These are phyloP conservation scores for Pythium oligandrum DNA, from an alignment of 352 stramenopile genomes.

Conservation along the genomic window DNA sequence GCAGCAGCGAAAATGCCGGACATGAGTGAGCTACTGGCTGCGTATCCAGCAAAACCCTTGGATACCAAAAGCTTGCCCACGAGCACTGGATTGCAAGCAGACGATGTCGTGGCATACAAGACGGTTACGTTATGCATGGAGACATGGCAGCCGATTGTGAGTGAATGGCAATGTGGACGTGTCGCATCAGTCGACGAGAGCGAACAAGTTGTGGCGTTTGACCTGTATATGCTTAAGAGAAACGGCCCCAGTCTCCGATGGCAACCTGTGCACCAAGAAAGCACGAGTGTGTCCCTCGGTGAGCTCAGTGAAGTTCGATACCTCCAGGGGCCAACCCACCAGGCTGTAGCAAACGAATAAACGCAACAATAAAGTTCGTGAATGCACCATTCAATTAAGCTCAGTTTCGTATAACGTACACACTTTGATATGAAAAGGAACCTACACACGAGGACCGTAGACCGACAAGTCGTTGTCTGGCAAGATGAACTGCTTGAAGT, in stretches of 20 bases:
- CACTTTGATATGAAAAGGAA: not conserved
- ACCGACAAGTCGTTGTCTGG: constrained; percentile 69
- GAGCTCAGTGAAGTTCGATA: constrained; percentile 55
- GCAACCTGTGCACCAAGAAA: not conserved
- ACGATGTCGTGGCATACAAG: constrained; percentile 68
- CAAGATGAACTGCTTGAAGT: constrained; percentile 86
- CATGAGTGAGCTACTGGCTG: constrained; percentile 18
- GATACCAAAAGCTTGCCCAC: constrained; percentile 6
- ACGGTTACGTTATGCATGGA: constrained; percentile 70
- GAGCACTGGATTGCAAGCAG: constrained; percentile 20
- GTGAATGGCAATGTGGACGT: constrained; percentile 56
- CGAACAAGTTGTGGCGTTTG: constrained; percentile 2
- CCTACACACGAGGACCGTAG: constrained; percentile 48
- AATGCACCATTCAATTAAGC: too few species aligned
- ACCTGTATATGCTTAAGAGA: constrained; percentile 10
- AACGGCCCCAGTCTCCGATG: not conserved
- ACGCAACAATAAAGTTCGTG: too few species aligned
- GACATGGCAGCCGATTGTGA: constrained; percentile 71
- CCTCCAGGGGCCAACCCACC: constrained; percentile 30
- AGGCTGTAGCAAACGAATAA: too few species aligned
- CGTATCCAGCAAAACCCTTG: constrained; percentile 18
- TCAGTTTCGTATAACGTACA: too few species aligned
- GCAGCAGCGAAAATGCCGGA: constrained; percentile 13
- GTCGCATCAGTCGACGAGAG: constrained; percentile 19
- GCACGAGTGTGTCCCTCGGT: constrained; percentile 1